A percentile compares a stretch with the other conserved stretches of the same genome.
phyloP scores from a whole-genome alignment of 1,284 basidiomycete genomes.

The Leccinum griseonigrum region DNA sequence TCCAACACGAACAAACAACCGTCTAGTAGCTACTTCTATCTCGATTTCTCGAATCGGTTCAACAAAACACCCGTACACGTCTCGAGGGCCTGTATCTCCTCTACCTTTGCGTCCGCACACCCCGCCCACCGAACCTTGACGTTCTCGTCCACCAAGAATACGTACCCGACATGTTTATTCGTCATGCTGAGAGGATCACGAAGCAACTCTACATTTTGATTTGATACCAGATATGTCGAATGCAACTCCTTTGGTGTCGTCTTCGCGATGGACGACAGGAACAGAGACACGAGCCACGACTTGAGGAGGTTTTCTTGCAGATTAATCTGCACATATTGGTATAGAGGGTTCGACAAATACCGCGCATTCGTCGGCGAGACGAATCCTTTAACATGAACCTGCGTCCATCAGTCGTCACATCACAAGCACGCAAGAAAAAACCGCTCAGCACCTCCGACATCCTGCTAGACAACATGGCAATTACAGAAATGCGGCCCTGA shows the following conservation, averaged over 20 bases:
- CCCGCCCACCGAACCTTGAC: conserved; percentile 92
- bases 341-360: conserved; percentile 62
- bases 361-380: conserved; percentile 60
- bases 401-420: conserved; percentile 9
- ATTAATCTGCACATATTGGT: conserved; percentile 87
- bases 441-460: conserved; percentile 75
- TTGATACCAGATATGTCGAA: conserved; percentile 77
- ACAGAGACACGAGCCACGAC: conserved; percentile 83
- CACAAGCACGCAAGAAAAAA: not conserved
- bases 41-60: conserved; percentile 45
- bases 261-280: conserved; percentile 70
- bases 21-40: not conserved
- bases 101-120: conserved; percentile 76
- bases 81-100: conserved; percentile 71
- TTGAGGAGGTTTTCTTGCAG: conserved; percentile 91
- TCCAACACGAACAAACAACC: conserved; percentile 35
- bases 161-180: conserved; percentile 92
- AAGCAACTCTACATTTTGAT: conserved; percentile 77
- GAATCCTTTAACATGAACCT: conserved; percentile 85
- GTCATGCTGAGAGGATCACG: conserved; percentile 82
- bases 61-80: conserved; percentile 77
- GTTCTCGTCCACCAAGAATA: conserved; percentile 87
- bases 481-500: conserved; percentile 72
- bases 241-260: conserved; percentile 67
- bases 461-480: conserved; percentile 79